Evolutionary conservation across 108 stramenopile species (phyloP).

Genomic region (Cylindrotheca fusiformis): DNA sequence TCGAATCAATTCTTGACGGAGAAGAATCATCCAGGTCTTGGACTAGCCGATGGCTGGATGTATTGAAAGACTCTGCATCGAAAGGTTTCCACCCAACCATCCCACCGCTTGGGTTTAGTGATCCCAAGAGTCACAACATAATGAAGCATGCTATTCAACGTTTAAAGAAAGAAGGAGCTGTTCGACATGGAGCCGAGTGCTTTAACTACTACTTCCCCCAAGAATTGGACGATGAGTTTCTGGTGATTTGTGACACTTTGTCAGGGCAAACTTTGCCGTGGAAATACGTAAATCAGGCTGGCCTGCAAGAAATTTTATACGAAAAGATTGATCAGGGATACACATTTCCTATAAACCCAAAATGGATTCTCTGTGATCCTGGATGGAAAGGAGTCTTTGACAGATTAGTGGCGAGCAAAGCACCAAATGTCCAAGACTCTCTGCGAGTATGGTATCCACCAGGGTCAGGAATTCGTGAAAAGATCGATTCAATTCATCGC

Average conservation of each 20-base stretch:
- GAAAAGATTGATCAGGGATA: constrained; percentile 53
- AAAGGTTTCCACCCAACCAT: constrained; percentile 40
- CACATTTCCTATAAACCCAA: constrained; percentile 58
- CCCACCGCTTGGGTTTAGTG: constrained; percentile 55
- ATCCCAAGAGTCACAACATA: constrained; percentile 46
- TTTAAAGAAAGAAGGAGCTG: constrained; percentile 41
- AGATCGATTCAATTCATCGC: constrained; percentile 41
- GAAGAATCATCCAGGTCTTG: constrained; percentile 12
- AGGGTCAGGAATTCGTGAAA: constrained; percentile 39
- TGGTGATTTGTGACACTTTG: constrained; percentile 51
- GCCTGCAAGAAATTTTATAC: constrained; percentile 41
- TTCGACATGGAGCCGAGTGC: constrained; percentile 66
- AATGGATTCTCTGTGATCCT: constrained; percentile 60
- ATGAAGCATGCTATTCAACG: constrained; percentile 44
- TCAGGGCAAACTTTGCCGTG: constrained; percentile 44
- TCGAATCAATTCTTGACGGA: constrained; percentile 35
- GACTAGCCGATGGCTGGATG: constrained; percentile 48
- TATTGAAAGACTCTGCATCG: constrained; percentile 38
- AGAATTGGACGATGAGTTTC: constrained; percentile 55
- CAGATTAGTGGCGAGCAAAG: constrained; percentile 34
- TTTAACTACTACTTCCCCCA: constrained; percentile 68
- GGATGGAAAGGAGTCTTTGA: constrained; percentile 64
- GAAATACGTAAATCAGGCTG: constrained; percentile 39
- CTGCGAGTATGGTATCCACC: constrained; percentile 55
- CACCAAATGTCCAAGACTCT: constrained; percentile 38